Evolutionary conservation across 2,329 filamentous ascomycete genomes (phyloP), one percentile per base, ranked within the genome.

Genomic region (Magnaporthiopsis rhizophila): DNA sequence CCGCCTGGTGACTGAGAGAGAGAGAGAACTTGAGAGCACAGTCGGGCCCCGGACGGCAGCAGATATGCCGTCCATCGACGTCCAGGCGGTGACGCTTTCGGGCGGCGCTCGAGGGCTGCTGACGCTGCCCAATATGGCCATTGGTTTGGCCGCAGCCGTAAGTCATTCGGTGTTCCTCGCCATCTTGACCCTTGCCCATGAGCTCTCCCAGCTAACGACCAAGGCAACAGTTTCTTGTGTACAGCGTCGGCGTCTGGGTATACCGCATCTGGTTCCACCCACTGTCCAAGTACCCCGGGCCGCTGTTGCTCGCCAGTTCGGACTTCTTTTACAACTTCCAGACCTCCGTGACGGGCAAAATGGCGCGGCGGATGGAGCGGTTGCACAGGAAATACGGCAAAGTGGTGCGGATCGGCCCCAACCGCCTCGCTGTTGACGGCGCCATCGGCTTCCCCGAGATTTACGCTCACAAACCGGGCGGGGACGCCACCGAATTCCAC

Each of bases 401-500:
- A 3, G 72, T 80, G 2, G 79, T 81, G 30, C 76, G 80, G 30
- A 68, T 79, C 60, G 72, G 72, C 5, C 79, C 79, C 1, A 71
- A 76, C 64, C 76, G 80, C 65, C 72, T 81, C 9, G 75, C 75
- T 7, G 80, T 77, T 69, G 74, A 71, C 61, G 63, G 69, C 50
- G 68, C 70, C 1, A 65, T 70, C 9, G 71, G 72, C 0, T 83
- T 78, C 74, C 68, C 67, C 3, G 70, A 75, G 50, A 71, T 76
- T 2, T 75, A 70, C 65, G 69, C 68, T 38, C 70, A 71, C 53
- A 66, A 65, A 7, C 62, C 66, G 26, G 67, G 65, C n/a, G 64
- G 65, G 26, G 65, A 59, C 21, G 45, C 21, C 3, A 24, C 21
- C 26, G 57, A 58, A 12, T 58, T 58, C 26, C 7, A 7, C 57